Base-by-base conservation (phyloP, 805 yeast species). In the Hermanozyma aechmeae region DNA sequence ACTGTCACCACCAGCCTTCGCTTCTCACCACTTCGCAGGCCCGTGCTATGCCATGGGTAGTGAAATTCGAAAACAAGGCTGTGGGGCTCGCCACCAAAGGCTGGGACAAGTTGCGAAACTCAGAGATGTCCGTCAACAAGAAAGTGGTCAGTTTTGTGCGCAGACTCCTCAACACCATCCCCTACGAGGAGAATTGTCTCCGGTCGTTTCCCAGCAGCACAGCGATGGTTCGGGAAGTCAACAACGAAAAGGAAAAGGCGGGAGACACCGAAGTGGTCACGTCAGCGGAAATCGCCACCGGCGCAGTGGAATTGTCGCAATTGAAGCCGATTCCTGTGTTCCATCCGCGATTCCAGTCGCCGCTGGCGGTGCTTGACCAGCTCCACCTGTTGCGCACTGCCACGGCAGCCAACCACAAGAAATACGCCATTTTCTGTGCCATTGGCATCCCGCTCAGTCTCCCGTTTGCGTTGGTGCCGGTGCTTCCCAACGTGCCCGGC, bases 401-500 rank as follows among this genome's bases (percentile, higher is more conserved):
- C 1, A 76, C 79, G 8, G 46, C 65, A 22, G 40, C 59, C 1
- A 58, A 61, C 27, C 95, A 87, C 45, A 53, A 52, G 29, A 76
- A 69, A 44, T 68, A 70, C 41, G 65, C 79, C 38, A 26, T 70
- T 2, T 39, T 61, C 22, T 73, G 80, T 39, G 64, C 71, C 1
- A 34, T 77, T 11, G 75, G 76, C 3, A 53, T 89, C 3, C 96
- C 96, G 2, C 38, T 87, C 25, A 75, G 93, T 0, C 42, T 84
- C 3, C 97, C 97, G 2, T 51, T 87, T 24, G 86, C 84, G 0
- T 42, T 85, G 24, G 47, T 89, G 0, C 97, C 97, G 0, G 64
- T 87, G n/a, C 51, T 86, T 3, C 97, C 97, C 13, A 87, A 87
- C 44, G 71, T 87, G 13, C 97, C 97, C 0, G 95, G 95, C 0